Base-by-base conservation (phyloP, 1,139 yeast genomes). In the Geotrichum australiense region DNA sequence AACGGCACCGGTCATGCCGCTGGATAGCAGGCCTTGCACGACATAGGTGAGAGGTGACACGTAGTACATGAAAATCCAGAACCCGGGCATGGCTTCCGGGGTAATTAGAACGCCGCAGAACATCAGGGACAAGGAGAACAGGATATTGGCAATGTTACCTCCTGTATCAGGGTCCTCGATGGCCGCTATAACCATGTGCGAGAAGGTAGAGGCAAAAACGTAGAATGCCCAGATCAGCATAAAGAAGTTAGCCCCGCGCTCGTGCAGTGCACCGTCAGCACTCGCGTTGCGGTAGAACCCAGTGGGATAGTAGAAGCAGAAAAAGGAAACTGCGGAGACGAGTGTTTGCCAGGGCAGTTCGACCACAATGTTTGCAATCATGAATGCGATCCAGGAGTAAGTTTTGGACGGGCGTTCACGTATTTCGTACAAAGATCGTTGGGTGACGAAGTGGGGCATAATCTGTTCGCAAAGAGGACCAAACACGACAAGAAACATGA, bases 61-160 rank as follows among this genome's bases (percentile, higher is more conserved):
- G 55, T 78, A 74, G 64, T 78, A 75, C 84, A 82, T 79, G 66
- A 82, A 85, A 47, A 54, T 67, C 70, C 70, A 81, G 64, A 82
- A 80, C 1, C 78, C 77, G 57, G 77, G 78, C 64, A 82, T 63
- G 12, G 64, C 66, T n/a, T 64, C 57, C 23, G 80, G 75, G 26
- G 79, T 70, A 11, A 76, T 82, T 61, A 85, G 65, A 34, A 82
- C 93, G 73, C 94, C 95, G 66, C 91, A 80, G 76, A 85, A 84
- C 44, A 77, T 73, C 61, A 83, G 66, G 49, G 80, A 70, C 71
- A 82, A 63, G 15, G 87, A 74, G 62, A 80, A 81, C 54, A 80
- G 56, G 60, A 82, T 59, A 24, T 74, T 68, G 2, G 80, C 76
- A 47, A 80, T 54, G 55, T 81, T 80, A 47, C 85, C 89, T 39